phyloP scores from a whole-genome alignment of 331 rosid species.

The Dryas integrifolia region DNA sequence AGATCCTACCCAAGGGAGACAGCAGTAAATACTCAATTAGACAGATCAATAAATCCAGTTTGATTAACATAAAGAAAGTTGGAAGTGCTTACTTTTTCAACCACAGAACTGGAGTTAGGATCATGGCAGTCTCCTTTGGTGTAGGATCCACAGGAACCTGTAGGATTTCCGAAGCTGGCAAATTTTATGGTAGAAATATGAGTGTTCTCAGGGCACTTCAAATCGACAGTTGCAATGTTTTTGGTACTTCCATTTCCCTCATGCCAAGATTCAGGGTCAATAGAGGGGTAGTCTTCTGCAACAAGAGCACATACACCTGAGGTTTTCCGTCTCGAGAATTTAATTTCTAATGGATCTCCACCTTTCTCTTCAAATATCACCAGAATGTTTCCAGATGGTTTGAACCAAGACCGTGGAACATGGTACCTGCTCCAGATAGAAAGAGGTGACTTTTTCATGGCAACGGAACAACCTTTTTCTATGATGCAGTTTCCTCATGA shows the following conservation, averaged over 20 bases:
- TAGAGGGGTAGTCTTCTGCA: slow-evolving; percentile 63
- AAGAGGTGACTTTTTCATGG: background rate
- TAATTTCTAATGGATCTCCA: slow-evolving; percentile 71
- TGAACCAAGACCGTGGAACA: slow-evolving; percentile 96
- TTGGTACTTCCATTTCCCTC: slow-evolving; percentile 25
- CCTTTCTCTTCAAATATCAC: slow-evolving; percentile 92
- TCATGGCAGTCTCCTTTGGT: slow-evolving; percentile 69
- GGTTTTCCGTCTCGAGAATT: slow-evolving; percentile 51
- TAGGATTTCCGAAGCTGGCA: slow-evolving; percentile 87
- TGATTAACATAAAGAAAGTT: background rate
- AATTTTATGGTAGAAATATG: slow-evolving; percentile 54
- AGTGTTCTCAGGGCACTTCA: slow-evolving; percentile 56
- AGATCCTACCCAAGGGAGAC: background rate
- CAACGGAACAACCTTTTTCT: background rate
- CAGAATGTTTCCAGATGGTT: slow-evolving; percentile 76
- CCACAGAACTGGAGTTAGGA: slow-evolving; percentile 53
- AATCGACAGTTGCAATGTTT: slow-evolving; percentile 36
- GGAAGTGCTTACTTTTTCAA: slow-evolving; percentile 58
- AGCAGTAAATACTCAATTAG: too few relatives aligned
- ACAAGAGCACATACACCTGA: slow-evolving; percentile 56
- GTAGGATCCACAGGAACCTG: slow-evolving; percentile 78
- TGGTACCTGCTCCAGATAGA: slow-evolving; percentile 66
- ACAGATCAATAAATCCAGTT: background rate
- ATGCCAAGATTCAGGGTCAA: slow-evolving; percentile 42
- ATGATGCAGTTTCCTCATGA: background rate